These are phyloP conservation scores for Wickerhamia fluorescens DNA, from an alignment of 805 yeast genomes.

Conservation along the genomic window DNA sequence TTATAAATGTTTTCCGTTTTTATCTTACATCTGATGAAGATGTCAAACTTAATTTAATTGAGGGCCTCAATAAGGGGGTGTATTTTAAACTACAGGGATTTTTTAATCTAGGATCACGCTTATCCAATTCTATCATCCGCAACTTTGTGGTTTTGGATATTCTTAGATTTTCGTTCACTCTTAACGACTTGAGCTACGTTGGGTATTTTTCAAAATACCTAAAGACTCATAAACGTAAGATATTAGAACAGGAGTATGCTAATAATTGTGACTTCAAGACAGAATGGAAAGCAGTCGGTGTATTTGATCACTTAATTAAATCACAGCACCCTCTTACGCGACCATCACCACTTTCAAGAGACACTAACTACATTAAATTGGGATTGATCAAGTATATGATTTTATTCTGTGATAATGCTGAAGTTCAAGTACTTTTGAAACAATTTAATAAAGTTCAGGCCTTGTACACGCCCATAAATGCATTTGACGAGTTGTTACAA, in stretches of 20 bases:
- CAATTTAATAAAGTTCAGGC: slow-evolving; percentile 16
- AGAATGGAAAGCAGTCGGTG: slow-evolving; percentile 41
- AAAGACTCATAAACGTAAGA: slow-evolving; percentile 7
- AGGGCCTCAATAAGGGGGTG: slow-evolving; percentile 51
- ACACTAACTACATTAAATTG: slow-evolving; percentile 15
- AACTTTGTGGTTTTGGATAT: slow-evolving; percentile 29
- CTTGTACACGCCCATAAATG: too few relatives aligned
- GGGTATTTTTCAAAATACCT: slow-evolving; percentile 18
- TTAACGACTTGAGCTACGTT: slow-evolving; percentile 24
- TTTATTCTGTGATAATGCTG: slow-evolving; percentile 23
- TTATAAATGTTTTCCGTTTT: slow-evolving; percentile 33
- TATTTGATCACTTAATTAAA: slow-evolving; percentile 8
- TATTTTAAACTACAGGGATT: slow-evolving; percentile 66
- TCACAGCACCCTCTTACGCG: background rate
- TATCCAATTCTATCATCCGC: slow-evolving; percentile 44
- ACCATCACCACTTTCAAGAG: background rate
- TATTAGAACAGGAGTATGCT: slow-evolving; percentile 11
- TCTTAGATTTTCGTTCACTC: slow-evolving; percentile 25
- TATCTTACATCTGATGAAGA: slow-evolving; percentile 52
- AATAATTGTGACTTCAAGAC: slow-evolving; percentile 60
- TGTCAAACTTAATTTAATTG: slow-evolving; percentile 38
- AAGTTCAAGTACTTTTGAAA: slow-evolving; percentile 17
- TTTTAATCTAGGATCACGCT: slow-evolving; percentile 48
- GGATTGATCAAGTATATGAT: slow-evolving; percentile 35
- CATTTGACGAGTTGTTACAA: slow-evolving; percentile 20